These are phyloP conservation scores for Evernia prunastri DNA, from an alignment of 495 filamentous ascomycete species.

Conservation along the genomic window DNA sequence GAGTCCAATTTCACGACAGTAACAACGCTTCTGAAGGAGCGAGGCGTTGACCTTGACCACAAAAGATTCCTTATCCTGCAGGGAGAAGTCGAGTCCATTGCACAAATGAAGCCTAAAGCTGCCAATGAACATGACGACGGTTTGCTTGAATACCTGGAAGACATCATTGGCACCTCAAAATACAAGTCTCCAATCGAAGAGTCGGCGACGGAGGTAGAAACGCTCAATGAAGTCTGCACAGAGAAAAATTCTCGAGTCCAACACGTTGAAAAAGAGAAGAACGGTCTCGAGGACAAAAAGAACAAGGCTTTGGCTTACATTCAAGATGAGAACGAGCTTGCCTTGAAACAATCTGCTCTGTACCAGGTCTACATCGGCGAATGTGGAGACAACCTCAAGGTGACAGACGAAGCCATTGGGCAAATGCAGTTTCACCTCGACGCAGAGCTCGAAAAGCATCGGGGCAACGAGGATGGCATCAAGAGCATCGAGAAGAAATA, in stretches of 20 bases:
- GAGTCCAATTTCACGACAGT: constrained; percentile 87
- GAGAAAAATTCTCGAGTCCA: constrained; percentile 93
- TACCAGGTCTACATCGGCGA: constrained; percentile 88
- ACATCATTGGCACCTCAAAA: constrained; percentile 96
- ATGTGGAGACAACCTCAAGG: constrained; percentile 77
- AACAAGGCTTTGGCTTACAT: constrained; percentile 86
- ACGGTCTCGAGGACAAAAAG: constrained; percentile 87
- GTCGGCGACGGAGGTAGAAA: constrained; percentile 78
- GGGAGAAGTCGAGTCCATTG: constrained; percentile 96
- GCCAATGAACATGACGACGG: constrained; percentile 92
- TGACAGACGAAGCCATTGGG: constrained; percentile 81
- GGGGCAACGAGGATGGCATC: constrained; percentile 85
- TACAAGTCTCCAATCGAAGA: constrained; percentile 97
- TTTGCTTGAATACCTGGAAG: constrained; percentile 91
- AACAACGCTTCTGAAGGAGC: constrained; percentile 77
- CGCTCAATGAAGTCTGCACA: constrained; percentile 85
- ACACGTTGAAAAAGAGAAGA: constrained; percentile 97
- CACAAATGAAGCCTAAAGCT: constrained; percentile 98
- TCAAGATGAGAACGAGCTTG: constrained; percentile 86
- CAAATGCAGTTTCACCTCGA: constrained; percentile 88
- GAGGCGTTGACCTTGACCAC: constrained; percentile 92
- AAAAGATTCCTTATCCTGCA: constrained; percentile 97
- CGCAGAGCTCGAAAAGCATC: constrained; percentile 82
- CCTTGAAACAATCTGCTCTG: constrained; percentile 76
- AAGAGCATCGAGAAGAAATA: constrained; percentile 82